Percentiles rank a stretch among this genome's conserved stretches.
Evolutionary conservation across 169 alveolate genomes (phyloP).

Genomic region (Cryptosporidium tyzzeri): DNA sequence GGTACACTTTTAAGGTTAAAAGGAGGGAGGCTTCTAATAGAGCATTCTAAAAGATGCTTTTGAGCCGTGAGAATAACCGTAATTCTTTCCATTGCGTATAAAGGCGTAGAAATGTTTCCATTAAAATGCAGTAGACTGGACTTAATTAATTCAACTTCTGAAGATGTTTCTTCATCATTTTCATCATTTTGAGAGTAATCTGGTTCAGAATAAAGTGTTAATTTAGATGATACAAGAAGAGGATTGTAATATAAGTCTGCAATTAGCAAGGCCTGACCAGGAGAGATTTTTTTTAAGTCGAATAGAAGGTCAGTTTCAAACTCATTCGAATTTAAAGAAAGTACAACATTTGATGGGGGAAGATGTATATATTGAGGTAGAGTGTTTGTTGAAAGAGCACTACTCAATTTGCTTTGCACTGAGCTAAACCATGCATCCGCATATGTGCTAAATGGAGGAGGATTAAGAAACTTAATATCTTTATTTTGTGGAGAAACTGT

Average conservation of each 20-base stretch:
- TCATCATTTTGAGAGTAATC: constrained; percentile 9
- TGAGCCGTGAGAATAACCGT: constrained; percentile 16
- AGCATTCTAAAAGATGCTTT: constrained; percentile 25
- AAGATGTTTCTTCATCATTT: background rate
- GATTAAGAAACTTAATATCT: background rate
- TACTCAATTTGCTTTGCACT: constrained; percentile 14
- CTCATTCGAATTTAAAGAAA: constrained; percentile 8
- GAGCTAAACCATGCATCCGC: constrained; percentile 3
- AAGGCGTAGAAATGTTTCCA: constrained; percentile 32
- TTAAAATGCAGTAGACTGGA: constrained; percentile 26
- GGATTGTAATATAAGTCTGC: constrained; percentile 60
- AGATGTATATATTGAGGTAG: constrained; percentile 55
- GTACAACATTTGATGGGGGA: background rate
- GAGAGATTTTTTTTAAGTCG: constrained; percentile 4
- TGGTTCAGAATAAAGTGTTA: constrained; percentile 34
- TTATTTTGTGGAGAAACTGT: constrained; percentile 13
- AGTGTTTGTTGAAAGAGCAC: constrained; percentile 35
- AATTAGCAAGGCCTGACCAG: constrained; percentile 28
- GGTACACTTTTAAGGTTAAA: constrained; percentile 26
- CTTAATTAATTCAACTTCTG: constrained; percentile 1
- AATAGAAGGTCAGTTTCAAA: constrained; percentile 36
- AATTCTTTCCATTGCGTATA: constrained; percentile 40
- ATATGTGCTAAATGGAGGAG: background rate
- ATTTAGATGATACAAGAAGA: constrained; percentile 19
- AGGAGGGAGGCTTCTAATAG: constrained; percentile 40